phyloP scores from a whole-genome alignment of 1,284 basidiomycete genomes.

The Agaricales sp. region DNA sequence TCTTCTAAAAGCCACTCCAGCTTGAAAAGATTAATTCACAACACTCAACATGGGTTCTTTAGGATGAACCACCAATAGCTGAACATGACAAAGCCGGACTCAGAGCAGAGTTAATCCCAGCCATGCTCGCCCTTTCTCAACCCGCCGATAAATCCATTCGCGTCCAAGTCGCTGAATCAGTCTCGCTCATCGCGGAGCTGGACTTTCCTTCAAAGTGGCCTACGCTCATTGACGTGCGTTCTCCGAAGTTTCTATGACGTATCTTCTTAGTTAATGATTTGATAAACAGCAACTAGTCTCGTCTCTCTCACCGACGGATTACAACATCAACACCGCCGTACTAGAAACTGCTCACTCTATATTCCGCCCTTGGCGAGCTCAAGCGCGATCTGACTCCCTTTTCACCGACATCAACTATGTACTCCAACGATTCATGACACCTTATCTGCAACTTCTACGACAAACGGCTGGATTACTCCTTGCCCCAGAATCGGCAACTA shows the following conservation, averaged over 20 bases:
- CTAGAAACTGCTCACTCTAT: constrained; percentile 94
- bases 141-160: constrained; percentile 59
- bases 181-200: constrained; percentile 76
- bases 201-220: constrained; percentile 87
- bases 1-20: too few relatives aligned
- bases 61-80: constrained; percentile 56
- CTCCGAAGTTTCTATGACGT: background rate
- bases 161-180: constrained; percentile 82
- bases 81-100: constrained; percentile 61
- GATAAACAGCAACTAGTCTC: constrained; percentile 67
- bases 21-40: constrained; percentile 2
- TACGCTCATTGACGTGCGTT: constrained; percentile 74
- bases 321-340: constrained; percentile 82
- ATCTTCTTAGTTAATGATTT: too few relatives aligned
- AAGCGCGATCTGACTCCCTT: constrained; percentile 80
- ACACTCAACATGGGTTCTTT: constrained; percentile 11
- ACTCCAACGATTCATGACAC: constrained; percentile 71
- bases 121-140: constrained; percentile 70
- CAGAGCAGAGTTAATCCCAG: constrained; percentile 64
- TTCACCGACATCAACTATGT: constrained; percentile 93
- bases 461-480: constrained; percentile 49
- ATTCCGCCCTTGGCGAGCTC: constrained; percentile 87
- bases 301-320: constrained; percentile 71
- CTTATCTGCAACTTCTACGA: constrained; percentile 79
- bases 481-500: constrained; percentile 24